Base-by-base conservation (phyloP, 257 asterid genomes). In the Solanum peruvianum region DNA sequence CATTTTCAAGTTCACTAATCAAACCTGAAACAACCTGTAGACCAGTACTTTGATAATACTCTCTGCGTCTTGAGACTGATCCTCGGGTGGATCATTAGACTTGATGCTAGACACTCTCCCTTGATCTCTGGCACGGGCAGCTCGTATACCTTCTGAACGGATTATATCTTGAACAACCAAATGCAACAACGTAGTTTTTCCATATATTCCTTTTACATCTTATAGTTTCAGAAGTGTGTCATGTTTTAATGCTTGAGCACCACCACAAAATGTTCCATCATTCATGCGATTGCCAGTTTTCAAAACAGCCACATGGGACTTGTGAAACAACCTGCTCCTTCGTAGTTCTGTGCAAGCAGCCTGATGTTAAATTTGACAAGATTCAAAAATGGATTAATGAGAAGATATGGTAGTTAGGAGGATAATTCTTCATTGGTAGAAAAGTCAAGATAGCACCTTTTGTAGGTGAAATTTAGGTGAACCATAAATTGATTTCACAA, bases 221-320 rank as follows among this genome's bases (percentile, higher is more conserved):
- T 98, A 86, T 76, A 94, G 88, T 88, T 96, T 96, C 72, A 96
- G 89, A 64, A 96, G 98, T 0, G 99, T 96, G 76, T 94, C 98
- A 16, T 95, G 98, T 86, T 95, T 96, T 86, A 96, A 96, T 60
- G 99, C 99, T 89, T 95, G 97, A 64, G 99, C 98, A 52, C 98
- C 95, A 7, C 99, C 98, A 27, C 96, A 96, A 89, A 92, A 96
- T 31, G 99, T 96, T 83, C 99, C 99, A 44, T 92, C 93, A 44
- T 95, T 96, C 98, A 96, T 94, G 69, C 98, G 98, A 82, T 96
- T 96, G 58, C 98, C 98, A 13, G 98, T 96, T 92, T 96, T 96
- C 3, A 96, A 94, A 87, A 95, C 98, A 2, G 99, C 99, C 90
- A 95, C 98, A 18, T 95, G 94, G 87, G 95, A 98, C 89, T 95